Conservation (phyloP, 495 filamentous ascomycete species). For the Cercophora newfieldiana region DNA sequence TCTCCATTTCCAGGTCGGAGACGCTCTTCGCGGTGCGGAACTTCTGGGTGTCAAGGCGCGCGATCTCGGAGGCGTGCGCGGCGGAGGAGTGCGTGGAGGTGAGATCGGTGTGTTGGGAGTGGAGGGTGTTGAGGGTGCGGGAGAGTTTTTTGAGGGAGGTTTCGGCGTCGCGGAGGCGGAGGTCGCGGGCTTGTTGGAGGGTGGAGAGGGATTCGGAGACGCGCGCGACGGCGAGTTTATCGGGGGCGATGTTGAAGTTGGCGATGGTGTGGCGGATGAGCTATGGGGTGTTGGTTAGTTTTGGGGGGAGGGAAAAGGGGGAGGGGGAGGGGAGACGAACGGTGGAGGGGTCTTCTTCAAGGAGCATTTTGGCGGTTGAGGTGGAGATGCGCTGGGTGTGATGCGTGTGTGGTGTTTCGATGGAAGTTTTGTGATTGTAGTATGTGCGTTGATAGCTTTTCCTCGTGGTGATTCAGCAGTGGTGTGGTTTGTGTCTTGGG, state of each 20-base stretch:
- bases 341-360: slow-evolving; percentile 90
- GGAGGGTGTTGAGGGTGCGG: slow-evolving; percentile 67
- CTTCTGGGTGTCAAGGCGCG: slow-evolving; percentile 87
- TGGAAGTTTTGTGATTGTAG: background rate
- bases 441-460: background rate
- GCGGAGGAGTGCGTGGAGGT: slow-evolving; percentile 68
- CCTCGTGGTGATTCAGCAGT: background rate
- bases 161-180: slow-evolving; percentile 72
- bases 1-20: slow-evolving; percentile 86
- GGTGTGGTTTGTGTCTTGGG: background rate
- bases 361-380: slow-evolving; percentile 69
- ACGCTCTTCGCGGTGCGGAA: slow-evolving; percentile 90
- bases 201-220: slow-evolving; percentile 80
- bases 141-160: slow-evolving; percentile 69
- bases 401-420: background rate
- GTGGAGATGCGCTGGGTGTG: background rate
- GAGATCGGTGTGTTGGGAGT: slow-evolving; percentile 69
- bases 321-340: slow-evolving; percentile 47
- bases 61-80: slow-evolving; percentile 76
- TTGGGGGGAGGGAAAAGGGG: background rate
- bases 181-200: slow-evolving; percentile 73
- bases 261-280: slow-evolving; percentile 86
- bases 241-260: slow-evolving; percentile 91
- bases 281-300: slow-evolving; percentile 40
- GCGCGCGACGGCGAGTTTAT: slow-evolving; percentile 82